Evolutionary conservation across 108 stramenopile species (phyloP).

Genomic region (Aurantiochytrium sp.): DNA sequence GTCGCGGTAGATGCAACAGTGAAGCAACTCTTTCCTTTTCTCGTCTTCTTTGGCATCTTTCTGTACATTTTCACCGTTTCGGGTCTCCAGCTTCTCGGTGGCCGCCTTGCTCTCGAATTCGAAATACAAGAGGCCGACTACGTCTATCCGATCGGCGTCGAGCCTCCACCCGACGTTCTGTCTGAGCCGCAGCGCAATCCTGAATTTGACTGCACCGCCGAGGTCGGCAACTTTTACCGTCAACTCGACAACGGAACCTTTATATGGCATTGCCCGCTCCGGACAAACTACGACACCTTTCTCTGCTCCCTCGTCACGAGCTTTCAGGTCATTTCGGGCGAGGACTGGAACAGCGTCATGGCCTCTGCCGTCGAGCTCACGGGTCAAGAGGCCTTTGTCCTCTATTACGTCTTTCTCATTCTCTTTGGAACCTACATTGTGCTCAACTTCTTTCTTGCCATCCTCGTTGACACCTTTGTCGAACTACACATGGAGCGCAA

Average conservation of each 20-base stretch:
- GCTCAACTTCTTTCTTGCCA: constrained; percentile 49
- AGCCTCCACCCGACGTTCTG: not conserved
- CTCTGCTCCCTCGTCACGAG: constrained; percentile 31
- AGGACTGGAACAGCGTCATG: constrained; percentile 54
- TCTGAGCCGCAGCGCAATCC: constrained; percentile 17
- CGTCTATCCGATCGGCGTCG: not conserved
- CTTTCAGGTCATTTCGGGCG: constrained; percentile 42
- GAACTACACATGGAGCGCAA: not conserved
- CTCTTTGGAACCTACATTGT: constrained; percentile 43
- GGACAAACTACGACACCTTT: constrained; percentile 17
- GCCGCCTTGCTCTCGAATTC: not conserved
- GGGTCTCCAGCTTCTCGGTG: constrained; percentile 57
- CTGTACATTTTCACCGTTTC: constrained; percentile 60
- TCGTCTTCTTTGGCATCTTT: constrained; percentile 52
- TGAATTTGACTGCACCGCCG: constrained; percentile 32
- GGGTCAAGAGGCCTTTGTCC: not conserved
- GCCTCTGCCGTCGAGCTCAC: constrained; percentile 18
- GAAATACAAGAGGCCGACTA: not conserved
- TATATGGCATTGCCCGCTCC: not conserved
- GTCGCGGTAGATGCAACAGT: constrained; percentile 45
- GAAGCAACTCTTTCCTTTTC: constrained; percentile 54
- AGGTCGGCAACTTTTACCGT: not conserved
- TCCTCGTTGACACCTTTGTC: constrained; percentile 40
- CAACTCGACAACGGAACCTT: not conserved
- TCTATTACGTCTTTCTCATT: constrained; percentile 39